Evolutionary conservation across 2,329 filamentous ascomycete genomes (phyloP).

Genomic region (Penicillium sp.): DNA sequence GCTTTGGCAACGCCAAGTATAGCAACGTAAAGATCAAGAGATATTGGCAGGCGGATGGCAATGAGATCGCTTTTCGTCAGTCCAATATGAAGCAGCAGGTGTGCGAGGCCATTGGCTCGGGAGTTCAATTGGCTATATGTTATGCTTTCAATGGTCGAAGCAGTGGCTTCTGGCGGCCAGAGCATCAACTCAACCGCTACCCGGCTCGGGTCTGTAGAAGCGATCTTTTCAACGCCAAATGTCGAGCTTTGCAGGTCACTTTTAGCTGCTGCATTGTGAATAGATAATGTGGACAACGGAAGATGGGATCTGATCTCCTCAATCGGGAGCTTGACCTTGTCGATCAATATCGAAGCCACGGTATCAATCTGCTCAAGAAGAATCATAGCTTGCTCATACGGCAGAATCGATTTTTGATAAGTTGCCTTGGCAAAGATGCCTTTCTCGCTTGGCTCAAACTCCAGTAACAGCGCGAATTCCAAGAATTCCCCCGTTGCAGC

Average conservation of each 20-base stretch:
- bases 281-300: conserved; percentile 44
- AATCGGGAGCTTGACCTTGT: conserved; percentile 34
- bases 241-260: conserved; percentile 46
- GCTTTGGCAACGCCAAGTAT: conserved; percentile 72
- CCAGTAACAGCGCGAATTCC: conserved; percentile 72
- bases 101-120: conserved; percentile 61
- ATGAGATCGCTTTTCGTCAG: conserved; percentile 56
- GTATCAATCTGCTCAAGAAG: conserved; percentile 61
- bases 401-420: conserved; percentile 54
- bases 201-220: conserved; percentile 47
- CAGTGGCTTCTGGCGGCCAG: conserved; percentile 38
- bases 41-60: conserved; percentile 76
- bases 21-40: conserved; percentile 64
- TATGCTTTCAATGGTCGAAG: conserved; percentile 43
- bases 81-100: conserved; percentile 50
- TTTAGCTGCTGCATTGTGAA: conserved; percentile 47
- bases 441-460: conserved; percentile 62
- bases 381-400: conserved; percentile 52
- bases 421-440: conserved; percentile 52
- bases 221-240: conserved; percentile 54
- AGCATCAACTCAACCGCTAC: conserved; percentile 63
- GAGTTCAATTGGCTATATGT: conserved; percentile 64
- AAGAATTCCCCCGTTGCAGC: conserved; percentile 64
- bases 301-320: conserved; percentile 30
- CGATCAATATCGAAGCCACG: conserved; percentile 47